These are phyloP conservation scores for Psilocybe tampanensis DNA, from an alignment of 768 basidiomycete species.

Conservation along the genomic window DNA sequence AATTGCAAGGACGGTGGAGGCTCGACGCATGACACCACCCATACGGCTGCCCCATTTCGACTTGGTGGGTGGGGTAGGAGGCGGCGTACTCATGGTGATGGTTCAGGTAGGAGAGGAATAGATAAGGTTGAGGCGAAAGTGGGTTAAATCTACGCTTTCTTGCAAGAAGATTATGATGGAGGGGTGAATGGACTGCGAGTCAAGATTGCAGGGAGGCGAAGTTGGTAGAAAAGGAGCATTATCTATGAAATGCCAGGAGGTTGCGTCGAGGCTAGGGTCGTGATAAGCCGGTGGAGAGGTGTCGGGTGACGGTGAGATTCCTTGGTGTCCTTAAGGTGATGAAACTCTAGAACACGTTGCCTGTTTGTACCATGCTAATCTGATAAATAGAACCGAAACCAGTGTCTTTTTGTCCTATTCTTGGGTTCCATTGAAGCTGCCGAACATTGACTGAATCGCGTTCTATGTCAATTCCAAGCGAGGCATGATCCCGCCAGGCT, in stretches of 20 bases:
- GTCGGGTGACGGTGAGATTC: background rate
- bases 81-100: constrained; percentile 29
- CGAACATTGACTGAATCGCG: background rate
- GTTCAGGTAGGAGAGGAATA: constrained; percentile 5
- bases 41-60: constrained; percentile 58
- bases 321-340: constrained; percentile 2
- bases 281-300: constrained; percentile 16
- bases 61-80: constrained; percentile 25
- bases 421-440: background rate
- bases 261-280: constrained; percentile 42
- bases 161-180: constrained; percentile 4
- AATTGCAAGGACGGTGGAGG: constrained; percentile 56
- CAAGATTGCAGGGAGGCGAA: constrained; percentile 18
- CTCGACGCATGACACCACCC: constrained; percentile 60
- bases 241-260: constrained; percentile 45
- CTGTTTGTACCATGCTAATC: constrained; percentile 7
- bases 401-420: background rate
- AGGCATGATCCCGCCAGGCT: background rate
- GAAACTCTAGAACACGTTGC: constrained; percentile 2
- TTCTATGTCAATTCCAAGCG: background rate
- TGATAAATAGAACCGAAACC: constrained; percentile 2
- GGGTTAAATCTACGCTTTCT: constrained; percentile 8
- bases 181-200: constrained; percentile 18
- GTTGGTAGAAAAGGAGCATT: constrained; percentile 27
- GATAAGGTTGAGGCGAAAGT: constrained; percentile 12